Evolutionary conservation across 495 filamentous ascomycete genomes (phyloP).

Genomic region (Echria macrotheca): DNA sequence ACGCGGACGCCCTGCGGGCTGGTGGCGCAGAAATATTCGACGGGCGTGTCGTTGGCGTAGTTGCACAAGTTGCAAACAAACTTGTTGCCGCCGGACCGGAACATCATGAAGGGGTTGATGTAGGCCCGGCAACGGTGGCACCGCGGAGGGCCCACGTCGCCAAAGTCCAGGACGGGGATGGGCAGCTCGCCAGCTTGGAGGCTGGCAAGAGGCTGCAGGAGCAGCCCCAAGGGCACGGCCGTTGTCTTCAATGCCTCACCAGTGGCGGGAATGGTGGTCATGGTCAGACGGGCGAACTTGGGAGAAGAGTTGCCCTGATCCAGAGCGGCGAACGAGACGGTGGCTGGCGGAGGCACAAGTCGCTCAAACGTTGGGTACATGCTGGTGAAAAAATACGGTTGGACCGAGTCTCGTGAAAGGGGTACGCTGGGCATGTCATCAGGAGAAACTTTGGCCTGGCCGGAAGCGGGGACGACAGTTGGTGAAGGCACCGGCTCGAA

Average conservation of each 20-base stretch:
- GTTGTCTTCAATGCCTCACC: conserved; percentile 75
- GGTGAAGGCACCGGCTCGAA: conserved; percentile 27
- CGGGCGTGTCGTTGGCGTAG: conserved; percentile 88
- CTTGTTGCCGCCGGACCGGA: conserved; percentile 87
- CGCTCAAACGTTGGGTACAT: conserved; percentile 92
- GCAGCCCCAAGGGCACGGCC: conserved; percentile 75
- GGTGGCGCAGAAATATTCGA: conserved; percentile 89
- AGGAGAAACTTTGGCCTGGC: conserved; percentile 76
- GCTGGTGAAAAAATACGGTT: conserved; percentile 78
- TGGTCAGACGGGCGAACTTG: conserved; percentile 82
- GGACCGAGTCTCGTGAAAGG: conserved; percentile 69
- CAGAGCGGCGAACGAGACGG: conserved; percentile 83
- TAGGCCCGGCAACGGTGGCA: conserved; percentile 93
- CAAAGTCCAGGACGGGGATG: conserved; percentile 93
- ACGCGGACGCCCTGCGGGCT: conserved; percentile 82
- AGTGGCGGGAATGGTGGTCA: conserved; percentile 85
- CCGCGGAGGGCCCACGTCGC: conserved; percentile 82
- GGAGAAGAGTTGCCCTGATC: conserved; percentile 97
- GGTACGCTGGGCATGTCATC: conserved; percentile 94
- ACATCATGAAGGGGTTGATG: conserved; percentile 99
- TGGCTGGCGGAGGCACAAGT: conserved; percentile 81
- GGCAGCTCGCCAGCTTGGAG: conserved; percentile 79
- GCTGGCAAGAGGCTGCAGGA: conserved; percentile 83
- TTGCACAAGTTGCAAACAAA: conserved; percentile 99
- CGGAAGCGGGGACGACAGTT: conserved; percentile 39